Conservation (phyloP, 225 moss, liverwort and hornwort genomes). For the Lunularia cruciata region DNA sequence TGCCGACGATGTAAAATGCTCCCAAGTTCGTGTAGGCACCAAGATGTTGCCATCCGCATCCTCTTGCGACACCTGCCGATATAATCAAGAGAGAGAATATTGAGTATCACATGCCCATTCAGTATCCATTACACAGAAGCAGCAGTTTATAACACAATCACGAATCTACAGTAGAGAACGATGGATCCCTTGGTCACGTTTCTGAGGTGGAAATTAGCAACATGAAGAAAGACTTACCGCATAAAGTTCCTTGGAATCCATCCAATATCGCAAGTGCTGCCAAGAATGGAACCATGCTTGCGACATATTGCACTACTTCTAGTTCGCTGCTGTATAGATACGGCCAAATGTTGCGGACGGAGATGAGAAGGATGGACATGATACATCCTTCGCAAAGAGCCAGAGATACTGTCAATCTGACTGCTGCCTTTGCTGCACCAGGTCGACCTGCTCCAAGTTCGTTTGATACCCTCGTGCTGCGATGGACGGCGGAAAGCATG, state of each 20-base stretch:
- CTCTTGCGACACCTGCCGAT: conserved; percentile 42
- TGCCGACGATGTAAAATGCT: conserved; percentile 57
- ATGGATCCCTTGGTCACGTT: no score
- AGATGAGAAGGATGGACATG: conserved; percentile 28
- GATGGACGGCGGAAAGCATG: background rate
- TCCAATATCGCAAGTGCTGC: conserved; percentile 46
- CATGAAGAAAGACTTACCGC: conserved; percentile 40
- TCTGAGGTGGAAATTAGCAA: no score
- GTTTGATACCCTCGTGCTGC: conserved; percentile 59
- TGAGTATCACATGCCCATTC: background rate
- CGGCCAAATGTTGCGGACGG: conserved; percentile 44
- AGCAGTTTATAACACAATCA: no score
- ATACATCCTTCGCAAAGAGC: conserved; percentile 44
- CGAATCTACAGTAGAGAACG: no score
- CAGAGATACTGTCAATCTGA: conserved; percentile 32
- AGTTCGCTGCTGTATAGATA: conserved; percentile 45
- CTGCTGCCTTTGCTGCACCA: conserved; percentile 52
- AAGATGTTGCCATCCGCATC: conserved; percentile 62
- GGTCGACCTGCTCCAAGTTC: conserved; percentile 72
- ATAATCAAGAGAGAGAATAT: no score
- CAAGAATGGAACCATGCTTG: conserved; percentile 43
- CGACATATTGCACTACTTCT: conserved; percentile 47
- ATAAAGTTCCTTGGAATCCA: conserved; percentile 50
- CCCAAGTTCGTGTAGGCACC: conserved; percentile 64
- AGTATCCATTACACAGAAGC: no score